Conservation (phyloP, 257 asterid genomes). For the Solanum phureja region DNA sequence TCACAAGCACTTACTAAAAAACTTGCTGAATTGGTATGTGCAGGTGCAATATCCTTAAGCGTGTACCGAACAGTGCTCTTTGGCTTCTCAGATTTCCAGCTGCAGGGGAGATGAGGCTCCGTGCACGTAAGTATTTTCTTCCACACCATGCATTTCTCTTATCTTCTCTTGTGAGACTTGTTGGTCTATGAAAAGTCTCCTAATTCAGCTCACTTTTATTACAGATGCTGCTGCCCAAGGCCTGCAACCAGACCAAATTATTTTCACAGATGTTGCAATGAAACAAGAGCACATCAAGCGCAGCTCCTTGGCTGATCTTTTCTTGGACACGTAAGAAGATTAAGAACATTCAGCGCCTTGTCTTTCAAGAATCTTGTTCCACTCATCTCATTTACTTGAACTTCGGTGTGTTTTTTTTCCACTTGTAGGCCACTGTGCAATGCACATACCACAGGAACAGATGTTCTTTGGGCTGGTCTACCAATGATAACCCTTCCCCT, state of each 20-base stretch:
- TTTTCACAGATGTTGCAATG: slow-evolving; percentile 96
- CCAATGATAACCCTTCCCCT: no score
- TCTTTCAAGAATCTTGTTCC: neutral
- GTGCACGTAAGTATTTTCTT: slow-evolving; percentile 47
- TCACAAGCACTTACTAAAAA: neutral
- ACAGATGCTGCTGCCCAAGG: slow-evolving; percentile 96
- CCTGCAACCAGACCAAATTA: slow-evolving; percentile 86
- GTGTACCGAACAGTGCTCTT: slow-evolving; percentile 93
- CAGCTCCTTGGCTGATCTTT: slow-evolving; percentile 90
- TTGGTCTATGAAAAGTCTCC: neutral
- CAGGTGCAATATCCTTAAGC: slow-evolving; percentile 99
- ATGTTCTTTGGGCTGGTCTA: no score
- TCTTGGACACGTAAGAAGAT: slow-evolving; percentile 75
- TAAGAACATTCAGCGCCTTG: neutral
- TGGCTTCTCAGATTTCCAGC: slow-evolving; percentile 99
- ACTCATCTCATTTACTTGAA: neutral
- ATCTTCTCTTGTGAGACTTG: neutral
- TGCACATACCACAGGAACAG: no score
- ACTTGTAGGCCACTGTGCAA: no score
- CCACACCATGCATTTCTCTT: neutral
- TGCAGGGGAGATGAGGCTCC: slow-evolving; percentile 95
- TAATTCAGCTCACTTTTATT: neutral
- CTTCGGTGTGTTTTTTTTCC: neutral
- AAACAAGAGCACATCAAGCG: slow-evolving; percentile 96
- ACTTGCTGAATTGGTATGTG: neutral